These are phyloP conservation scores for Rhododendron molle DNA, from an alignment of 148 eudicot genomes.

Conservation along the genomic window DNA sequence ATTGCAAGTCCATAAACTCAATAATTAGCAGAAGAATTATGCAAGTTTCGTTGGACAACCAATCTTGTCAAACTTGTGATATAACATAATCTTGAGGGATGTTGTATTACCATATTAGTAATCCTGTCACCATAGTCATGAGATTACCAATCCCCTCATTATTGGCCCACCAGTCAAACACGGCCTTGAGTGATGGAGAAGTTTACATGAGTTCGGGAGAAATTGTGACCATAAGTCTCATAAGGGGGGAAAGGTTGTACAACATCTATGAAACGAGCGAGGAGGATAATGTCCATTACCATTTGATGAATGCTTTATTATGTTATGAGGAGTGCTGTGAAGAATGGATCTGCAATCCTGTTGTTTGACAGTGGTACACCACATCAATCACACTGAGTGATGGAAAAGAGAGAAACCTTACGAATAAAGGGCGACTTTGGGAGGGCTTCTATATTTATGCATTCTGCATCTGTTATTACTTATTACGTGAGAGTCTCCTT, in stretches of 20 bases:
- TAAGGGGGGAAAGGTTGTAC: not conserved
- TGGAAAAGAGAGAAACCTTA: not conserved
- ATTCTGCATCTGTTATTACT: not conserved
- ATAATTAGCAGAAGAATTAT: not conserved
- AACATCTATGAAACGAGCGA: not conserved
- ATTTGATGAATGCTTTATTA: not conserved
- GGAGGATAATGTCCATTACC: not conserved
- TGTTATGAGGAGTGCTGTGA: not conserved
- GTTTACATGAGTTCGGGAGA: not conserved
- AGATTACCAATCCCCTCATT: not conserved
- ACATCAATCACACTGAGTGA: not conserved
- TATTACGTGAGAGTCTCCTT: not conserved
- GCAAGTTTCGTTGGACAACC: not conserved
- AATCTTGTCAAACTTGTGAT: not conserved
- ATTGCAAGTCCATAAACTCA: not conserved
- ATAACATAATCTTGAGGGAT: not conserved
- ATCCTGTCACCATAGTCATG: not conserved
- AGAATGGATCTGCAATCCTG: not conserved
- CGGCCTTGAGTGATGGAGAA: not conserved
- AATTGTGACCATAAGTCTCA: not conserved
- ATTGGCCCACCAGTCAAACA: not conserved
- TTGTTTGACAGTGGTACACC: not conserved
- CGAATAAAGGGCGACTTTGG: not conserved
- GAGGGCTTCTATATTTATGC: not conserved
- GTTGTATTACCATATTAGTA: not conserved